A percentile compares a stretch with the other conserved stretches of the same genome.
Evolutionary conservation across 2,329 filamentous ascomycete species (phyloP).

Genomic region (Colletotrichum godetiae): DNA sequence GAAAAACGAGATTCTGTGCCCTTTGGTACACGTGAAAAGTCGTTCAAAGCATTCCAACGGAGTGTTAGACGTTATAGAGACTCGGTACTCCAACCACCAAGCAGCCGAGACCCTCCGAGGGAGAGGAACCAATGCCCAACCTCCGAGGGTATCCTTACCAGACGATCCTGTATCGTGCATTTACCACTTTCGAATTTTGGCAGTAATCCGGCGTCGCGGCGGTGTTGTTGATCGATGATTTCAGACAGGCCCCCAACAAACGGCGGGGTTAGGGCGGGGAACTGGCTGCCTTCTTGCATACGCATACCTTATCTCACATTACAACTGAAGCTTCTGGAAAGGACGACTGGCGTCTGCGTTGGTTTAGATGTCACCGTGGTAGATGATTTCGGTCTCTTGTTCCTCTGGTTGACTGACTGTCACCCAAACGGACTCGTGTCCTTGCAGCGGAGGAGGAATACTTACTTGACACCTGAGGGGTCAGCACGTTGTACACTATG

Average conservation of each 20-base stretch:
- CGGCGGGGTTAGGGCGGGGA: slow-evolving; percentile 9
- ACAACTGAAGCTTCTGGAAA: slow-evolving; percentile 26
- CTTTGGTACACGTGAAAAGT: background rate
- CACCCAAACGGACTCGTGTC: background rate
- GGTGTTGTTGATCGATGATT: slow-evolving; percentile 28
- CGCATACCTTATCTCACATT: slow-evolving; percentile 25
- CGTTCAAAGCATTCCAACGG: background rate
- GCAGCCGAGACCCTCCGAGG: background rate
- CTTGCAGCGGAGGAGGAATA: slow-evolving; percentile 21
- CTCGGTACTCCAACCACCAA: background rate
- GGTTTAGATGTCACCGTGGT: slow-evolving; percentile 12
- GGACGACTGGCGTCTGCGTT: slow-evolving; percentile 21
- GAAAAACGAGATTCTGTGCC: background rate
- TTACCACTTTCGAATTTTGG: slow-evolving; percentile 1
- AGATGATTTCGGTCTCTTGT: slow-evolving; percentile 20
- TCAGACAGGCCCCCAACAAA: slow-evolving; percentile 20
- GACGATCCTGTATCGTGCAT: background rate
- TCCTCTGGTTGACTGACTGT: slow-evolving; percentile 11
- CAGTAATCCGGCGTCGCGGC: slow-evolving; percentile 29
- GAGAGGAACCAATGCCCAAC: background rate
- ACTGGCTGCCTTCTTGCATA: slow-evolving; percentile 30
- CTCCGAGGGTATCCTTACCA: background rate
- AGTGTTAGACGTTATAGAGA: background rate
- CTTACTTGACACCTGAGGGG: slow-evolving; percentile 21
- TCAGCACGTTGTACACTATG: slow-evolving; percentile 31